Evolutionary conservation across 495 filamentous ascomycete genomes (phyloP), one percentile per base, ranked within the genome.

Genomic region (Xanthoparmelia taractica): DNA sequence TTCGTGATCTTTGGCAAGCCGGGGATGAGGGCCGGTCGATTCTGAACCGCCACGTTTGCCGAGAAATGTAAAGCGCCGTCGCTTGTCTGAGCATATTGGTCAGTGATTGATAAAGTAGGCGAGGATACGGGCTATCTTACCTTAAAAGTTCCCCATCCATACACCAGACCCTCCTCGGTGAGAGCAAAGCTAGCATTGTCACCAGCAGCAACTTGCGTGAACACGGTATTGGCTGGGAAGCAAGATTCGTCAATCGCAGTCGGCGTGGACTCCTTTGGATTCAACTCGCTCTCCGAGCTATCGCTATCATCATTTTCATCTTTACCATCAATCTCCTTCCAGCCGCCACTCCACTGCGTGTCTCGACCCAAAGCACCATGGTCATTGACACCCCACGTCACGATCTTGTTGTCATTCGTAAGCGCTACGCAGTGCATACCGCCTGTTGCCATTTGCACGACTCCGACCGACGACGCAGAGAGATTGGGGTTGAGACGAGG

Each of bases 161-260:
- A 48, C 1, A 48, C 45, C 11, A 11, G 45, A 7, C 45, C 45
- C 13, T 48, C n/a, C 10, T 48, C 45, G 23, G 45, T 48, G 4
- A 48, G 45, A 48, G 45, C 45, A 48, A 48, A 48, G 45, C n/a
- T 48, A 8, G 45, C 45, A 48, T 48, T 48, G 23, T 48, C 45
- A 12, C 45, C 45, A 12, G 45, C 45, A 25, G 45, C 45, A 13
- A 48, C 45, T 25, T 48, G 45, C 45, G 45, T 48, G 23, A 48
- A 48, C 7, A 27, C 10, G 10, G 45, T 48, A 20, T 13, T 10
- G 8, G 45, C 8, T 25, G 45, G 45, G 11, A 48, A 48, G 45
- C 45, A 48, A 0, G 23, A 48, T 2, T 27, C 10, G 10, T 48
- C 45, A 2, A 48, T 23, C n/a, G 45, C 45, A 8, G 11, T 13